Base-by-base conservation (phyloP, 768 basidiomycete genomes). In the Mycena amicta region DNA sequence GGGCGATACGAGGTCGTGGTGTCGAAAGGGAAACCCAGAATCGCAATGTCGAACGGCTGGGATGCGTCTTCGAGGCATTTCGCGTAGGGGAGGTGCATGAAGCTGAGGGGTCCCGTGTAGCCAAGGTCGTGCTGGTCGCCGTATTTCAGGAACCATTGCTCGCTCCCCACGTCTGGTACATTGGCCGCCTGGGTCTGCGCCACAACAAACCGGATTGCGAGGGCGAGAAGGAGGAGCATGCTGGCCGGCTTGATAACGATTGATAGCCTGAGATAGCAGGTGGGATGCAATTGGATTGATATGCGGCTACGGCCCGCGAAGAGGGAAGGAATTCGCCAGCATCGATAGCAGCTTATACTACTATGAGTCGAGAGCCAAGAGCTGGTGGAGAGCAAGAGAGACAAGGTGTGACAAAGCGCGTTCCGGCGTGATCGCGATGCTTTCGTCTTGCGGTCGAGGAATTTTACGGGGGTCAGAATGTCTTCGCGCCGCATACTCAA, bases 11-110 rank as follows among this genome's bases (percentile, higher is more conserved):
- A 68, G 12, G 79, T 79, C 1, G 76, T 75, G 1, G 84, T 86
- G 59, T 88, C 83, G 57, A 86, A 86, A 1, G 85, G 84, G 72
- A 85, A 82, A 13, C 85, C 88, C 5, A 90, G 70, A 29, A 90
- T 59, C 11, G 83, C 88, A 53, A 90, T 80, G 67, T 90, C 86
- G 59, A 83, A 83, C 3, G 66, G 65, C 18, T 66, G 57, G 8
- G 68, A 67, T 13, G 70, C 69, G 53, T 83, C 75, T 58, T 83
- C 80, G 8, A 88, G 75, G 63, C 86, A 87, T 23, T 49, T 49
- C 15, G 47, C 26, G 47, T 49, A 49, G 8, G 47, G 47, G 11
- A 49, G 26, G 27, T 49, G 47, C 47, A 28, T 28, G 47, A 49
- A 49, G 47, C 25, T 61, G 4, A 66, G 52, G n/a, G 63, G 60